Evolutionary conservation across 352 stramenopile species (phyloP).

Genomic region (Achlya hypogyna): DNA sequence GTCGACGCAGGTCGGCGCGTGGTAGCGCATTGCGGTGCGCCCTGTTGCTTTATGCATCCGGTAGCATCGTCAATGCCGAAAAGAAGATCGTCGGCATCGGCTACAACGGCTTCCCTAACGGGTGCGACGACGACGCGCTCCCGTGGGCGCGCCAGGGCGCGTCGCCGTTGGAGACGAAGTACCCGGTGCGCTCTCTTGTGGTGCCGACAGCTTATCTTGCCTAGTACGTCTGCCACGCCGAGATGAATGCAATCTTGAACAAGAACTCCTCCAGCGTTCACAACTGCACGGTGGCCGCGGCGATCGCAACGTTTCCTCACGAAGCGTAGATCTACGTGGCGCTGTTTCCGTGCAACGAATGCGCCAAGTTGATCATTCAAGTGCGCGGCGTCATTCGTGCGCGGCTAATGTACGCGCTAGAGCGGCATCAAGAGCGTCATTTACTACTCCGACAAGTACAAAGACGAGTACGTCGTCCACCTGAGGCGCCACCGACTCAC

Average conservation of each 20-base stretch:
- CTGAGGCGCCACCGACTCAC: background rate
- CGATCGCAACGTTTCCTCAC: background rate
- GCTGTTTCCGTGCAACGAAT: constrained; percentile 98
- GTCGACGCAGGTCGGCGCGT: constrained; percentile 96
- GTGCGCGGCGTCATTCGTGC: constrained; percentile 20
- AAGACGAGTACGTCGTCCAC: constrained; percentile 48
- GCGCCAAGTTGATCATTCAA: constrained; percentile 98
- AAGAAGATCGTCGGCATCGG: constrained; percentile 97
- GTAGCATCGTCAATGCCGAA: constrained; percentile 90
- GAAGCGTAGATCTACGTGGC: constrained; percentile 91
- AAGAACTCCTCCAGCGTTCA: constrained; percentile 93
- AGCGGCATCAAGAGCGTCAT: constrained; percentile 93
- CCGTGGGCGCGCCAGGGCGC: constrained; percentile 85
- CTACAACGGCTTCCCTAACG: constrained; percentile 98
- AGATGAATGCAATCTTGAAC: constrained; percentile 99
- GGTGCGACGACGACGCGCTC: constrained; percentile 91
- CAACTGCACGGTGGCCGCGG: constrained; percentile 64
- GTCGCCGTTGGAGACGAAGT: constrained; percentile 90
- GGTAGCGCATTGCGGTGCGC: constrained; percentile 29
- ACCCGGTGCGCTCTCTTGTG: constrained; percentile 46
- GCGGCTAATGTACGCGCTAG: constrained; percentile 29
- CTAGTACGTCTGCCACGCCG: constrained; percentile 97
- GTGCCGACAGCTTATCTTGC: background rate
- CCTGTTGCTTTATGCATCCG: background rate
- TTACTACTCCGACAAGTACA: constrained; percentile 96